Conservation (phyloP, 805 yeast species). For the Candida loeiensis region DNA sequence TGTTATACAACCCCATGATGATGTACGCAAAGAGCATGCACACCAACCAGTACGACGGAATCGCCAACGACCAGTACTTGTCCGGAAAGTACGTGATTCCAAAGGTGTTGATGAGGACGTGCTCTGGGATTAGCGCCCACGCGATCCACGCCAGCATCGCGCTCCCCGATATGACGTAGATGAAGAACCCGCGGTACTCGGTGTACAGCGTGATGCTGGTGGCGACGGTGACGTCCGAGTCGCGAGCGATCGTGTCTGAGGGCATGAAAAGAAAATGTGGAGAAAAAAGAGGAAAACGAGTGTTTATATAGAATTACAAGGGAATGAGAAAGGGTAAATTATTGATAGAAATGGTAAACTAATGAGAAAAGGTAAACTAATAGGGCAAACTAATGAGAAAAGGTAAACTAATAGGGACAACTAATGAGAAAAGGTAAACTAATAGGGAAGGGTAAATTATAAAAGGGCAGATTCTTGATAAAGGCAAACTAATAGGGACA, state of each 20-base stretch:
- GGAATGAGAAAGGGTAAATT: too few relatives aligned
- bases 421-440: too few relatives aligned
- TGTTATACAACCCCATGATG: conserved; percentile 66
- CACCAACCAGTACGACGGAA: conserved; percentile 70
- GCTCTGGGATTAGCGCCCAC: conserved; percentile 76
- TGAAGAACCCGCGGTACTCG: conserved; percentile 87
- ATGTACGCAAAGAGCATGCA: conserved; percentile 69
- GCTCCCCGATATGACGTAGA: conserved; percentile 63
- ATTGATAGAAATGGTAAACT: too few relatives aligned
- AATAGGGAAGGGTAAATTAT: too few relatives aligned
- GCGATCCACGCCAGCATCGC: conserved; percentile 53
- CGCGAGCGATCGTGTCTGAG: conserved; percentile 55
- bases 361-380: too few relatives aligned
- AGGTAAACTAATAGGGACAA: too few relatives aligned
- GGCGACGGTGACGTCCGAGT: conserved; percentile 62
- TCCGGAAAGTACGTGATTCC: conserved; percentile 78
- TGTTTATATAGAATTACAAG: too few relatives aligned
- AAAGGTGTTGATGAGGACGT: conserved; percentile 42
- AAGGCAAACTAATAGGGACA: too few relatives aligned
- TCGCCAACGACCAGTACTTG: conserved; percentile 84
- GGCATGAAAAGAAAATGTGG: neutral
- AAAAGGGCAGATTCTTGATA: too few relatives aligned
- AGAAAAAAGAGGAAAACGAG: too few relatives aligned
- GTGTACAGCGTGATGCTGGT: conserved; percentile 53
- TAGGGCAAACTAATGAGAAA: too few relatives aligned